A percentile compares a stretch with the other conserved stretches of the same genome.
phyloP scores from a whole-genome alignment of 257 asterid genomes.

The Solanum pinnatisectum region DNA sequence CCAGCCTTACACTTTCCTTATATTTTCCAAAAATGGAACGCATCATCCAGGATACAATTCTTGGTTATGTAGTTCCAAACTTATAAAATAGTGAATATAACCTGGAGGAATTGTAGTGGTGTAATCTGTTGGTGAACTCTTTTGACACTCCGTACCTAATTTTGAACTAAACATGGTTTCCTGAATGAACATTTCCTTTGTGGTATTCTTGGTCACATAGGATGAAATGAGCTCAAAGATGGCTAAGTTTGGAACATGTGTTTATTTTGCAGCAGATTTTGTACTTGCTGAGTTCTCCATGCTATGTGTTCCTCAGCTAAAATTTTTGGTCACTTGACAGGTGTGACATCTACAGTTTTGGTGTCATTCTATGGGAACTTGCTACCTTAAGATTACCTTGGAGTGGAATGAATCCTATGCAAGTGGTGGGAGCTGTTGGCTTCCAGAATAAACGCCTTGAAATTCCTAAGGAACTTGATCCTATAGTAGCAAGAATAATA shows the following conservation, averaged over 20 bases:
- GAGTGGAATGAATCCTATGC: constrained; percentile 99
- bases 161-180: neutral
- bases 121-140: neutral
- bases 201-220: neutral
- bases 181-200: neutral
- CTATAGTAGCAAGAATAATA: constrained; percentile 84
- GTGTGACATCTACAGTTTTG: constrained; percentile 97
- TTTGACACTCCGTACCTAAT: neutral
- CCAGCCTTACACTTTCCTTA: neutral
- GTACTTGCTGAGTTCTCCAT: neutral
- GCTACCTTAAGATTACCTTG: constrained; percentile 92
- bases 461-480: constrained; percentile 94
- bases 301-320: neutral
- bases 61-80: neutral
- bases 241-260: neutral
- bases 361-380: constrained; percentile 95
- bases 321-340: constrained; percentile 24
- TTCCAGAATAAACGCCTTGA: constrained; percentile 96
- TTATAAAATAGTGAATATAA: neutral
- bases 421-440: constrained; percentile 99
- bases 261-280: neutral
- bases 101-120: neutral
- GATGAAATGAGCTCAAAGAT: neutral
- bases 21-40: neutral
- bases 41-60: neutral